phyloP scores from a whole-genome alignment of 176 grass and related monocot genomes.

The Zoysia japonica region DNA sequence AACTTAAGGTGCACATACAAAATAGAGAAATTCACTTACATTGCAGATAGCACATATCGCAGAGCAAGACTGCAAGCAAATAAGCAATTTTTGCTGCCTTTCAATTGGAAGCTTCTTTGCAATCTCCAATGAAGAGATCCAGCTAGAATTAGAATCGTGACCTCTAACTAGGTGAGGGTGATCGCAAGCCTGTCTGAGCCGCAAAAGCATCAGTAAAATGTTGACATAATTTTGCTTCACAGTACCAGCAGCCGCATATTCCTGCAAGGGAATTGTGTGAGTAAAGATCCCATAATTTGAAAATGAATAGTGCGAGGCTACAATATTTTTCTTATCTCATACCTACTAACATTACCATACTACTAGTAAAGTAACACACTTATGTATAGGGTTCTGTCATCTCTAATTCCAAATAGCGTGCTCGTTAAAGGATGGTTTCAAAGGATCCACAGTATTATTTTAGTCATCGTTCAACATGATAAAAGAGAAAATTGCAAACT shows the following conservation, averaged over 20 bases:
- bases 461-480: constrained; percentile 8
- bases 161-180: constrained; percentile 89
- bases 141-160: constrained; percentile 56
- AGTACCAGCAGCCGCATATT: constrained; percentile 92
- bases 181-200: constrained; percentile 94
- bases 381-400: neutral
- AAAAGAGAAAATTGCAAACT: neutral
- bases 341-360: neutral
- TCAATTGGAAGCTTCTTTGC: constrained; percentile 73
- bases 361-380: neutral
- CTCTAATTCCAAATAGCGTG: neutral
- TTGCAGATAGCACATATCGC: constrained; percentile 88
- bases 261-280: constrained; percentile 56
- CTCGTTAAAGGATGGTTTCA: neutral
- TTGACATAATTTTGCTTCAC: constrained; percentile 99
- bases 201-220: constrained; percentile 93
- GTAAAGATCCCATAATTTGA: constrained; percentile 2
- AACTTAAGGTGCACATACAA: neutral
- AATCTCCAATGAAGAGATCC: constrained; percentile 77
- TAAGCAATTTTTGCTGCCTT: constrained; percentile 67
- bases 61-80: constrained; percentile 78
- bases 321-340: neutral
- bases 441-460: neutral
- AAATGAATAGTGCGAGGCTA: neutral
- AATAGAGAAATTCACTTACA: constrained; percentile 47